A percentile compares a stretch with the other conserved stretches of the same genome.
Evolutionary conservation across 2,329 filamentous ascomycete species (phyloP).

Genomic region (Phaeosphaeria sp.): DNA sequence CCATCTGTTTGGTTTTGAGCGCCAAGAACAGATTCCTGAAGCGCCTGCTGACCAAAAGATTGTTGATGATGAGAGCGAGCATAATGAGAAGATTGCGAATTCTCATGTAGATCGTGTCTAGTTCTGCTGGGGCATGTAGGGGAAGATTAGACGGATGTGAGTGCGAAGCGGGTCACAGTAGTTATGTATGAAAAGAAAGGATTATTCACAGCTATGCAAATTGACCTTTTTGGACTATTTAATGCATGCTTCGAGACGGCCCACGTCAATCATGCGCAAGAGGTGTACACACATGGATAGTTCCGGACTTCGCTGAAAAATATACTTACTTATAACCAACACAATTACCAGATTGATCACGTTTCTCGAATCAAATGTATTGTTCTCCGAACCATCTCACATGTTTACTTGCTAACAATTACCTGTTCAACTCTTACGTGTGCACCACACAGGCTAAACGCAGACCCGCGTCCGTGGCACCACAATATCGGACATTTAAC

Average conservation of each 20-base stretch:
- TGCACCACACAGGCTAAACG: slow-evolving; percentile 5
- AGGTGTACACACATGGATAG: no score
- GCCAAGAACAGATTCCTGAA: slow-evolving; percentile 14
- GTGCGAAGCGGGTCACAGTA: background rate
- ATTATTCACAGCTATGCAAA: no score
- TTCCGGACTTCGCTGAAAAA: no score
- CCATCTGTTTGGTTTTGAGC: slow-evolving; percentile 43
- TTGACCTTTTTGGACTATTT: no score
- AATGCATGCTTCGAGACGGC: no score
- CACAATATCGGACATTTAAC: background rate
- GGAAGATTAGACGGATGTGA: background rate
- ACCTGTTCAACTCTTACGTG: no score
- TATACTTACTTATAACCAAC: no score
- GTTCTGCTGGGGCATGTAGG: background rate
- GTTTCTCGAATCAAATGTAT: no score
- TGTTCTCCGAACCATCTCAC: no score
- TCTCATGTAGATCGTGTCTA: slow-evolving; percentile 7
- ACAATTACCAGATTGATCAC: no score
- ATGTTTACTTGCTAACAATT: no score
- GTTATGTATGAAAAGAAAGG: background rate
- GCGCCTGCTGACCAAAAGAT: slow-evolving; percentile 6
- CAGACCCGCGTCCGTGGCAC: background rate
- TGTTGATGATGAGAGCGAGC: slow-evolving; percentile 22
- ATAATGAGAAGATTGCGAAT: slow-evolving; percentile 19
- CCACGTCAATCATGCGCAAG: no score